Percentiles rank a stretch among this genome's conserved stretches.
Evolutionary conservation across 2,329 filamentous ascomycete species (phyloP).

Genomic region (Cytospora piceae): DNA sequence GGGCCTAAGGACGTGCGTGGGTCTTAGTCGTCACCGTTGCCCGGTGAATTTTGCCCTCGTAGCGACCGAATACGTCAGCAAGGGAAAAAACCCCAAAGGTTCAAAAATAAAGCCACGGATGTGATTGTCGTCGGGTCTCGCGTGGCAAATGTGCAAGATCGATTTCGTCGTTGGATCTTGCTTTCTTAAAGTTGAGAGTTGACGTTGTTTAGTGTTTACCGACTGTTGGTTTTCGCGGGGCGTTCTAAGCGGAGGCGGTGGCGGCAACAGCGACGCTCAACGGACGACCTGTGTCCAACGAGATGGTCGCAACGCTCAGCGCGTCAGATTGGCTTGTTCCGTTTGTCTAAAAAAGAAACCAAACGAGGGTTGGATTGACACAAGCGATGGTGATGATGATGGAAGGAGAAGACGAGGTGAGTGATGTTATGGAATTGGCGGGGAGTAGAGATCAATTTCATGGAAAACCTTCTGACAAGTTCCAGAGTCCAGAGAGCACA

Average conservation of each 20-base stretch:
- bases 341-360: slow-evolving; percentile 18
- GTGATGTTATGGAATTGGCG: not conserved
- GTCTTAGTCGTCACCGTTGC: slow-evolving; percentile 30
- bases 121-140: not conserved
- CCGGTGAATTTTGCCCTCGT: slow-evolving; percentile 22
- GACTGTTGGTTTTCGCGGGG: slow-evolving; percentile 19
- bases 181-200: slow-evolving; percentile 11
- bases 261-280: slow-evolving; percentile 15
- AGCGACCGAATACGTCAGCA: slow-evolving; percentile 16
- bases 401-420: not conserved
- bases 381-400: slow-evolving; percentile 7
- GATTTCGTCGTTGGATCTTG: slow-evolving; percentile 8
- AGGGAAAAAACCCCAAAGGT: slow-evolving; percentile 2
- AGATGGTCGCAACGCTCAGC: slow-evolving; percentile 18
- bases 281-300: slow-evolving; percentile 9
- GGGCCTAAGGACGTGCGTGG: slow-evolving; percentile 27
- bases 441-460: slow-evolving; percentile 19
- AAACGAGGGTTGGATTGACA: slow-evolving; percentile 21
- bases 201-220: slow-evolving; percentile 25
- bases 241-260: slow-evolving; percentile 10
- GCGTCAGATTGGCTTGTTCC: slow-evolving; percentile 21
- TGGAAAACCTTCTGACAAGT: slow-evolving; percentile 6
- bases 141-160: slow-evolving; percentile 10
- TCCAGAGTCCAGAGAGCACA: not conserved
- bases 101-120: not conserved